These are phyloP conservation scores for Fusarium sp. DNA, from an alignment of 2,329 filamentous ascomycete species.

Conservation along the genomic window DNA sequence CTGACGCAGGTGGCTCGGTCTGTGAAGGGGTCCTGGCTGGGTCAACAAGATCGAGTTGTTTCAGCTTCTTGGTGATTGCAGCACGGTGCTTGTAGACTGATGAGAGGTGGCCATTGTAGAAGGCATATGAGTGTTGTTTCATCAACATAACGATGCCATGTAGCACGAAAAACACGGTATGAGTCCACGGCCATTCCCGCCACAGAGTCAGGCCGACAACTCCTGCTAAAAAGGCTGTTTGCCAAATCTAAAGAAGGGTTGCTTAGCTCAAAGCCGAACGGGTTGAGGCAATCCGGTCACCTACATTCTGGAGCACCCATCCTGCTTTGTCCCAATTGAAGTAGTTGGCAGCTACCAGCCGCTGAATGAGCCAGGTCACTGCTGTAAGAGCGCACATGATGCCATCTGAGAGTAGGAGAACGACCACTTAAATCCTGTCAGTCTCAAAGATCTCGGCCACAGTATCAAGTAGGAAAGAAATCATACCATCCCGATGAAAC, in stretches of 20 bases:
- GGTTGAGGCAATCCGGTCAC: constrained; percentile 29
- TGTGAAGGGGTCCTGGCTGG: constrained; percentile 59
- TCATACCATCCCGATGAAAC: constrained; percentile 63
- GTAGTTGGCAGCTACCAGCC: constrained; percentile 67
- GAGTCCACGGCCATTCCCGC: constrained; percentile 85
- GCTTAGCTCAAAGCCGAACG: not conserved
- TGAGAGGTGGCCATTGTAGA: constrained; percentile 81
- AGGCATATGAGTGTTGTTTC: constrained; percentile 86
- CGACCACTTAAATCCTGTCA: constrained; percentile 56
- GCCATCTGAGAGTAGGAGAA: constrained; percentile 73
- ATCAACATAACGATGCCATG: constrained; percentile 82
- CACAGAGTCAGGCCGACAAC: constrained; percentile 75
- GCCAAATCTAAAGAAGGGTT: constrained; percentile 67
- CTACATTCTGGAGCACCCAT: constrained; percentile 78
- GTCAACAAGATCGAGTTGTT: constrained; percentile 67
- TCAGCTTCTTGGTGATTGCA: constrained; percentile 62
- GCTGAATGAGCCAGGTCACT: constrained; percentile 75
- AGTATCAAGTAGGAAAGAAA: not conserved
- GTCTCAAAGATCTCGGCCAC: not conserved
- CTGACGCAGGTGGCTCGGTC: constrained; percentile 56
- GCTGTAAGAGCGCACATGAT: constrained; percentile 75
- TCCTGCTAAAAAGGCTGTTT: constrained; percentile 70
- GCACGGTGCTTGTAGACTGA: constrained; percentile 66
- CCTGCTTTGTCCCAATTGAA: constrained; percentile 76
- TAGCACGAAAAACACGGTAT: constrained; percentile 81